Base-by-base conservation (phyloP, 2,329 filamentous ascomycete genomes). In the Sclerotinia spermophila region DNA sequence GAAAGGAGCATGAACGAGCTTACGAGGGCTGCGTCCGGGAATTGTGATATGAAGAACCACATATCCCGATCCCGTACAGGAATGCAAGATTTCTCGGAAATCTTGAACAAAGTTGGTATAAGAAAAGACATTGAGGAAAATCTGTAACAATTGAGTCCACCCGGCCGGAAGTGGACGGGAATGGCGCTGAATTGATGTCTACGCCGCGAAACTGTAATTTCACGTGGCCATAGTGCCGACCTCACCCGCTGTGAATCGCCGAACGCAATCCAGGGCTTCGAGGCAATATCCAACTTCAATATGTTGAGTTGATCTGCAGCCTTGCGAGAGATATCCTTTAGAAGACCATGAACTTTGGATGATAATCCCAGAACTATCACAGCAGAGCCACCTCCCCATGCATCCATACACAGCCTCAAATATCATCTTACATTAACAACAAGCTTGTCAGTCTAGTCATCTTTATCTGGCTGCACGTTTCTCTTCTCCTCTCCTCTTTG, bases 401-500 rank as follows among this genome's bases (percentile, higher is more conserved):
- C 35, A 69, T 69, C 44, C 58, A 42, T 53, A 71, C 73, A 75
- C 72, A 73, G 74, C 75, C 75, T 61, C 73, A 72, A 70, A 68
- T 73, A 70, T 74, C 61, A 75, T 76, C 71, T 74, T 77, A 77
- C 74, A 77, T 73, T 44, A 72, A 72, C 71, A 40, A 71, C 45
- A 67, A 51, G 65, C 69, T 67, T 70, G 73, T 67, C 6, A 40
- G 40, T 66, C n/a, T 53, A 53, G 33, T n/a, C 40, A 58, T 75
- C 75, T 77, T 83, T 83, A 75, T 55, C 72, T 73, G 80, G 84
- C 79, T 73, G 81, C 79, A 76, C 85, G 83, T 69, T 83, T 84
- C 77, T 85, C 86, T 74, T 92, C 93, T 81, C 90, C 92, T 75
- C 92, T 87, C 83, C 89, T 91, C 89, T 97, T 97, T 77, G 94